Conservation (phyloP, 1,139 yeast species). For the Protomyces inundatus region DNA sequence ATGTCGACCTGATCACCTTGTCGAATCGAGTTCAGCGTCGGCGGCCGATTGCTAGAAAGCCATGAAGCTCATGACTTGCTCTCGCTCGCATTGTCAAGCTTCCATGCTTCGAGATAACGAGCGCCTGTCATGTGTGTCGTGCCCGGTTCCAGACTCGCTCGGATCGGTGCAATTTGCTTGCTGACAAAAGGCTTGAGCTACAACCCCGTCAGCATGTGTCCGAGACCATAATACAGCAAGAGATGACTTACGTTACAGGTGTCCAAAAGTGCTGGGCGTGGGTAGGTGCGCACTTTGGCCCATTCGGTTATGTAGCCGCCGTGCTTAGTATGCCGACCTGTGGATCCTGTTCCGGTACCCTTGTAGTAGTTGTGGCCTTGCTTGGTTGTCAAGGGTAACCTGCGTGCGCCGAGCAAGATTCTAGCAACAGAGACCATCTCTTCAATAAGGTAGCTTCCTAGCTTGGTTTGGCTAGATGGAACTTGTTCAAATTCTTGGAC, state of each 20-base stretch:
- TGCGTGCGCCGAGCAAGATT: constrained; percentile 34
- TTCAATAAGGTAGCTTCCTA: no score
- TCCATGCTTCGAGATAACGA: constrained; percentile 13
- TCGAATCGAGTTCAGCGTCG: no score
- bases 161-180: not conserved
- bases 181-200: constrained; percentile 24
- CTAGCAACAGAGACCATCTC: not conserved
- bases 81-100: not conserved
- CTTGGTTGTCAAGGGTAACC: constrained; percentile 81
- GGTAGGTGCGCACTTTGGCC: constrained; percentile 83
- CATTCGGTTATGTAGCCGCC: constrained; percentile 78
- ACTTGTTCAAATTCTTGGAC: no score
- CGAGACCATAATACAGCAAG: not conserved
- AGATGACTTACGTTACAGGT: not conserved
- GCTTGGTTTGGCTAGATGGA: not conserved
- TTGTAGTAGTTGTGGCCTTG: constrained; percentile 77
- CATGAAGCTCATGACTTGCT: not conserved
- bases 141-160: constrained; percentile 5
- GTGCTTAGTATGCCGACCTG: constrained; percentile 68
- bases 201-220: not conserved
- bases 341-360: constrained; percentile 93
- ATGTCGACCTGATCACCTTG: no score
- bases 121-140: constrained; percentile 9
- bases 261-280: constrained; percentile 53
- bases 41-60: no score